Conservation (phyloP, 805 yeast species). For the Kodamaea fukazawae region DNA sequence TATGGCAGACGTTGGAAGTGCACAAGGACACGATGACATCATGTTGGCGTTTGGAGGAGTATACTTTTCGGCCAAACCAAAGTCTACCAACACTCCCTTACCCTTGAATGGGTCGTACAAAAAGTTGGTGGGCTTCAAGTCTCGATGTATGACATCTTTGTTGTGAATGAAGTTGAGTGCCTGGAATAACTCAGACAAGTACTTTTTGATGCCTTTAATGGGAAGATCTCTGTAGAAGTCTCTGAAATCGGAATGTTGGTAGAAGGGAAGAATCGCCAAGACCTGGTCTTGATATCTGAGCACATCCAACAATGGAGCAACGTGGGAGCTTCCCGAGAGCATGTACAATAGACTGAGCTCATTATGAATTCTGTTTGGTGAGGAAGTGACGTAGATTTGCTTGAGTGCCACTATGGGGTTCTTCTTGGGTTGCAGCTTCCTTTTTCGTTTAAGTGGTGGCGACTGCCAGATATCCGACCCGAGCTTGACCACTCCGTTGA, state of each 20-base stretch:
- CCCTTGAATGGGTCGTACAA: slow-evolving; percentile 63
- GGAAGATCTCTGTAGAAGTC: slow-evolving; percentile 81
- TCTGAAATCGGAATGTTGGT: slow-evolving; percentile 86
- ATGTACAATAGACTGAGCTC: slow-evolving; percentile 77
- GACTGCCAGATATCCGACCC: slow-evolving; percentile 45
- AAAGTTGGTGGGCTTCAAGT: slow-evolving; percentile 59
- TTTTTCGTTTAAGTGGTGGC: slow-evolving; percentile 39
- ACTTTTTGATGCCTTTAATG: slow-evolving; percentile 72
- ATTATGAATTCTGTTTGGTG: slow-evolving; percentile 86
- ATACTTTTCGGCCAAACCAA: slow-evolving; percentile 79
- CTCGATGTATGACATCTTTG: slow-evolving; percentile 42
- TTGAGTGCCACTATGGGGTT: slow-evolving; percentile 77
- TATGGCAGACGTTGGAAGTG: slow-evolving; percentile 15
- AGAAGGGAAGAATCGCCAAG: slow-evolving; percentile 87
- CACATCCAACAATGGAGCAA: slow-evolving; percentile 90
- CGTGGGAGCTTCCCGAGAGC: slow-evolving; percentile 64
- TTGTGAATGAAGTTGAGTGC: slow-evolving; percentile 64
- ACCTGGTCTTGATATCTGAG: slow-evolving; percentile 87
- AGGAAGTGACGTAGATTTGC: slow-evolving; percentile 90
- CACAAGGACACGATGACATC: slow-evolving; percentile 55
- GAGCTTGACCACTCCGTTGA: slow-evolving; percentile 35
- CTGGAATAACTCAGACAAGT: slow-evolving; percentile 73
- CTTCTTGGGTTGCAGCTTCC: slow-evolving; percentile 23
- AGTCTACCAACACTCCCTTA: slow-evolving; percentile 83
- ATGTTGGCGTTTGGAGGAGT: slow-evolving; percentile 11